Conservation (phyloP, 2,329 filamentous ascomycete species). For the Clonostachys sp. region DNA sequence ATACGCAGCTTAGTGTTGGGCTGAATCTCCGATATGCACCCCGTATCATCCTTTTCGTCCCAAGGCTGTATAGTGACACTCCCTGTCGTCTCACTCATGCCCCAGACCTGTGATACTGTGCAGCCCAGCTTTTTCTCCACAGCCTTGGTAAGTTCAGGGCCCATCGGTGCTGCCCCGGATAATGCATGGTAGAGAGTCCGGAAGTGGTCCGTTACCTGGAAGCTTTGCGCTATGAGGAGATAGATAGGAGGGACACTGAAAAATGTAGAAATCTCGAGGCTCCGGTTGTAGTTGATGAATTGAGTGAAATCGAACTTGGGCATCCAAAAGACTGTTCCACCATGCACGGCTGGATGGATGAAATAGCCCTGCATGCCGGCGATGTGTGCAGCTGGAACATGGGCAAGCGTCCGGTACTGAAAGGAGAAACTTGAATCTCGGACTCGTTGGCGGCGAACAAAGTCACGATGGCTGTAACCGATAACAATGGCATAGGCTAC, state of each 20-base stretch:
- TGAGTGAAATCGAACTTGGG: constrained; percentile 48
- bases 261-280: constrained; percentile 46
- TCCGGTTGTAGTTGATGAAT: constrained; percentile 47
- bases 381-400: constrained; percentile 39
- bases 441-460: constrained; percentile 15
- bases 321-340: constrained; percentile 58
- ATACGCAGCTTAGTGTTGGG: constrained; percentile 22
- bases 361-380: constrained; percentile 38
- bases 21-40: constrained; percentile 31
- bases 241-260: constrained; percentile 59
- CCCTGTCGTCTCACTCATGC: constrained; percentile 50
- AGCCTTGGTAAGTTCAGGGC: constrained; percentile 37
- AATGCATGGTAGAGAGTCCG: constrained; percentile 38
- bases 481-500: constrained; percentile 28
- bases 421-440: constrained; percentile 10
- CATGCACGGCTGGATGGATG: constrained; percentile 31
- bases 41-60: constrained; percentile 33
- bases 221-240: constrained; percentile 51
- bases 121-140: constrained; percentile 23
- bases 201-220: constrained; percentile 51
- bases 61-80: constrained; percentile 38
- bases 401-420: constrained; percentile 27
- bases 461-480: constrained; percentile 18
- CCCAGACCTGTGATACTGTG: constrained; percentile 43
- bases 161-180: constrained; percentile 52